phyloP scores from a whole-genome alignment of 768 basidiomycete species.

The Mycena floridula region DNA sequence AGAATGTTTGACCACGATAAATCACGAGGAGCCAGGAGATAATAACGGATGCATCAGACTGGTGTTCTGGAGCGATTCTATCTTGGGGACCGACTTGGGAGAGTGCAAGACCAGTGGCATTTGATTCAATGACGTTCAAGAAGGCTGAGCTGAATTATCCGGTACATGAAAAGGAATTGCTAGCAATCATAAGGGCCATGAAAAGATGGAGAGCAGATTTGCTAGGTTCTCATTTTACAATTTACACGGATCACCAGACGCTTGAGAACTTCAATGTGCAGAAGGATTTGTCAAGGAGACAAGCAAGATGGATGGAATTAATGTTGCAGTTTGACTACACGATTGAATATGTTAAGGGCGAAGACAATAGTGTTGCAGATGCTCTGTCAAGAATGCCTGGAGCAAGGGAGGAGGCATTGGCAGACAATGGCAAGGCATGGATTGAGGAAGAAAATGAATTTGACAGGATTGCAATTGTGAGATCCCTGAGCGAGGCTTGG shows the following conservation, averaged over 20 bases:
- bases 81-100: conserved; percentile 17
- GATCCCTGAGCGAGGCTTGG: background rate
- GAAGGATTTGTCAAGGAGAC: conserved; percentile 16
- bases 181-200: no score
- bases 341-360: no score
- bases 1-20: conserved; percentile 20
- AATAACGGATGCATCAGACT: conserved; percentile 21
- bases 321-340: no score
- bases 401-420: background rate
- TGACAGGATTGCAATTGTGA: background rate
- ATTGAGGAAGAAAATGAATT: background rate
- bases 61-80: conserved; percentile 15
- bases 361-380: conserved; percentile 27
- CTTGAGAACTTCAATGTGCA: conserved; percentile 22
- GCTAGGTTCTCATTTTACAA: conserved; percentile 8
- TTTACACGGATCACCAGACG: no score
- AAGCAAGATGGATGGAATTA: conserved; percentile 9
- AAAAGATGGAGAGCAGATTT: conserved; percentile 11
- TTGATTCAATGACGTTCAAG: conserved; percentile 16
- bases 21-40: conserved; percentile 17
- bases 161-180: background rate
- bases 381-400: conserved; percentile 21
- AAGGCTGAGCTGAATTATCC: no score
- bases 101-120: conserved; percentile 19
- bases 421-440: background rate